Evolutionary conservation across 1,284 basidiomycete genomes (phyloP).

Genomic region (Leccinum subrobustum): DNA sequence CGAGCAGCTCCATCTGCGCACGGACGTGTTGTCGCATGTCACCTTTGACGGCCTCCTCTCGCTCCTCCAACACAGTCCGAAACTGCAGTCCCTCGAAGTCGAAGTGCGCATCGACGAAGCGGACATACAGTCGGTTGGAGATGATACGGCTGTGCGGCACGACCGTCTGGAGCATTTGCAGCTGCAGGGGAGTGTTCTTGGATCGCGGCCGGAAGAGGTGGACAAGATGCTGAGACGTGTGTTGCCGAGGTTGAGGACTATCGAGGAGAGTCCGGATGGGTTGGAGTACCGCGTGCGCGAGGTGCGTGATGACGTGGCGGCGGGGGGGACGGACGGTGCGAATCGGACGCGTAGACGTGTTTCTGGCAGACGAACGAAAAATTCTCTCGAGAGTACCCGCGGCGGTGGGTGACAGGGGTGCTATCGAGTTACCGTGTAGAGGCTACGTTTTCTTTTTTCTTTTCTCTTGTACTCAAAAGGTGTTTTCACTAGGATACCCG

Average conservation of each 20-base stretch:
- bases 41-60: constrained; percentile 24
- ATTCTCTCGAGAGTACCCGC: constrained; percentile 7
- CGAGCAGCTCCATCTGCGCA: constrained; percentile 18
- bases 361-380: constrained; percentile 17
- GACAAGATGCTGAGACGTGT: constrained; percentile 22
- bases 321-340: background rate
- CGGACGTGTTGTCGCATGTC: constrained; percentile 3
- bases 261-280: constrained; percentile 23
- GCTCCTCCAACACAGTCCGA: constrained; percentile 20
- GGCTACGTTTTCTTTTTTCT: background rate
- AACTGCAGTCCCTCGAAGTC: constrained; percentile 10
- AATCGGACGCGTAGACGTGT: background rate
- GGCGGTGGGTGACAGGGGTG: background rate
- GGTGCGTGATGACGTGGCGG: background rate
- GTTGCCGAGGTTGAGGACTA: constrained; percentile 19
- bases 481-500: background rate
- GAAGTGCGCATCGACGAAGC: constrained; percentile 11
- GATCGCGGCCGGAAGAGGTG: constrained; percentile 17
- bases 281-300: constrained; percentile 15
- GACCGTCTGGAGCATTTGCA: constrained; percentile 14
- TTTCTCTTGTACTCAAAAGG: background rate
- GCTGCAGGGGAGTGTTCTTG: constrained; percentile 18
- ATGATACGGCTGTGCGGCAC: constrained; percentile 21
- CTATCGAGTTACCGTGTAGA: background rate
- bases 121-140: constrained; percentile 13